phyloP scores from a whole-genome alignment of 306 rosid genomes.

The Pyrus betulifolia region DNA sequence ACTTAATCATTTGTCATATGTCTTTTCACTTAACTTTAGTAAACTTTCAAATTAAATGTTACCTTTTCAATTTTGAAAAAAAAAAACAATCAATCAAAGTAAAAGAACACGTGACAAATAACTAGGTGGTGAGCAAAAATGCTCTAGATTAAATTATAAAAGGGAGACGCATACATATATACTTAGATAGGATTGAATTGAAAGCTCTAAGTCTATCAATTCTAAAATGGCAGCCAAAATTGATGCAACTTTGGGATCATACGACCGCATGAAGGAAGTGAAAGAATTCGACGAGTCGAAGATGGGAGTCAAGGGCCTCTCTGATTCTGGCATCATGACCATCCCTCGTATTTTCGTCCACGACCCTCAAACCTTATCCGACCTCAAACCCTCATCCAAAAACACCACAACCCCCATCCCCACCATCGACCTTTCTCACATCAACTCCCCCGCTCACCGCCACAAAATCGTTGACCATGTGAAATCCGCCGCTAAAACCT shows the following conservation, averaged over 20 bases:
- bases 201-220: no score
- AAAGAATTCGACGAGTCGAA: slow-evolving; percentile 39
- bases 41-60: no score
- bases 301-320: slow-evolving; percentile 44
- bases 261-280: slow-evolving; percentile 18
- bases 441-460: slow-evolving; percentile 3
- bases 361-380: slow-evolving; percentile 22
- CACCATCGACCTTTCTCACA: slow-evolving; percentile 29
- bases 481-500: slow-evolving; percentile 26
- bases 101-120: no score
- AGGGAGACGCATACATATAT: no score
- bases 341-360: slow-evolving; percentile 28
- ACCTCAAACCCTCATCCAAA: slow-evolving; percentile 15
- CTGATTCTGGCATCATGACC: slow-evolving; percentile 34
- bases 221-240: not conserved
- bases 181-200: no score
- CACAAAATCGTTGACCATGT: slow-evolving; percentile 20
- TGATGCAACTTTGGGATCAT: not conserved
- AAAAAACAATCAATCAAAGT: no score
- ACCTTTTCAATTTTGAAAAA: no score
- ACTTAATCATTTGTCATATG: no score
- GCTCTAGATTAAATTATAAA: no score
- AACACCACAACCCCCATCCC: slow-evolving; percentile 10
- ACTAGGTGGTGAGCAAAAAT: no score
- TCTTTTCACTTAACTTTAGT: no score